Conservation (phyloP, 139 green algal genomes). For the Diplosphaera chodatii region DNA sequence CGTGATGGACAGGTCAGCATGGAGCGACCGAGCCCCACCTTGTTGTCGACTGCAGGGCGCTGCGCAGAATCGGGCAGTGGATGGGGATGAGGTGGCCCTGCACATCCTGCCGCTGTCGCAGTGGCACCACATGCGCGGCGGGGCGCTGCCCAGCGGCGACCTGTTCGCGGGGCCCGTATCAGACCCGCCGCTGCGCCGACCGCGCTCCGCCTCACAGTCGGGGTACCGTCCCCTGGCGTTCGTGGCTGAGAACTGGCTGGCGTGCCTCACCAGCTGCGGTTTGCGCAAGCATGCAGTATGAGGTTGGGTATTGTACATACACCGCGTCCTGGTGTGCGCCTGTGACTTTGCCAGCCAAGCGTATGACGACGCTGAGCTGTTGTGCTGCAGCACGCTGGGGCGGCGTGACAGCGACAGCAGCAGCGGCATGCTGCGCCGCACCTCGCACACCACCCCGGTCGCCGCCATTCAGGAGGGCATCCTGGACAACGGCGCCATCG, state of each 20-base stretch:
- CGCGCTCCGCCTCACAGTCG: neutral
- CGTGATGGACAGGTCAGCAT: neutral
- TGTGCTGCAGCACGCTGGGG: no score
- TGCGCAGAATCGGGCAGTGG: constrained; percentile 63
- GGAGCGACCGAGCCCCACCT: no score
- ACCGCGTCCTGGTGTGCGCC: no score
- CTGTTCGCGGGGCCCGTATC: constrained; percentile 9
- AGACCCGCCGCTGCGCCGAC: neutral
- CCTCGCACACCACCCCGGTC: neutral
- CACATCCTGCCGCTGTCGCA: constrained; percentile 37
- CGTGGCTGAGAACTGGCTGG: no score
- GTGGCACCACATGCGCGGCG: constrained; percentile 29
- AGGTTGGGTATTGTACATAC: no score
- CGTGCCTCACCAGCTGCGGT: no score
- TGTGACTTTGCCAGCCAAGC: no score
- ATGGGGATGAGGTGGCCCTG: constrained; percentile 80
- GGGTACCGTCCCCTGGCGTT: no score
- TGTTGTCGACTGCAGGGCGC: neutral
- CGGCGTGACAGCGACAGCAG: neutral
- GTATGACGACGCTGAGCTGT: no score
- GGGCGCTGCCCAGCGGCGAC: constrained; percentile 11
- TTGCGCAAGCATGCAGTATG: no score
- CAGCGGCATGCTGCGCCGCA: neutral
- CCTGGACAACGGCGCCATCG: neutral
- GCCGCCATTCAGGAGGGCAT: neutral